Conservation (phyloP, 2,329 filamentous ascomycete genomes). For the Monilinia aucupariae region DNA sequence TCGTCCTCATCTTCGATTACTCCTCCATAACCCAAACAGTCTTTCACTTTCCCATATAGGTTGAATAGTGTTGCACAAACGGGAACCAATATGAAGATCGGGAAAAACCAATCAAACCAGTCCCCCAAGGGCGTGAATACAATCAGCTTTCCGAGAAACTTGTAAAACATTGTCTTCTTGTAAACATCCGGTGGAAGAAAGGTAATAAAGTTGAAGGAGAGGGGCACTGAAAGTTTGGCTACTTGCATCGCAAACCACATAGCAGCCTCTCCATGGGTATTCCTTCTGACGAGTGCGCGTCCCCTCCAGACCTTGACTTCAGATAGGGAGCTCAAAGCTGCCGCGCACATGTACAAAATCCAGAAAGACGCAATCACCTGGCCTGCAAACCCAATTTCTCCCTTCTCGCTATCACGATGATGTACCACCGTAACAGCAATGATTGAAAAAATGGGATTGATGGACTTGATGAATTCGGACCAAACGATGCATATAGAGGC, state of each 20-base stretch:
- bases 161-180: conserved; percentile 74
- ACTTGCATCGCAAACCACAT: conserved; percentile 96
- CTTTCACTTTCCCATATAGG: conserved; percentile 76
- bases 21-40: conserved; percentile 67
- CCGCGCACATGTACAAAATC: conserved; percentile 94
- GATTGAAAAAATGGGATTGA: conserved; percentile 69
- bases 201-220: conserved; percentile 95
- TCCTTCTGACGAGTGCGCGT: conserved; percentile 79
- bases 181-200: conserved; percentile 73
- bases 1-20: conserved; percentile 70
- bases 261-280: conserved; percentile 87
- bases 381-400: conserved; percentile 77
- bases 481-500: conserved; percentile 83
- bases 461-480: conserved; percentile 87
- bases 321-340: conserved; percentile 79
- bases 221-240: conserved; percentile 83
- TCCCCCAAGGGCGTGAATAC: conserved; percentile 75
- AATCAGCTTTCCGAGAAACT: conserved; percentile 78
- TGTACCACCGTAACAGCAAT: conserved; percentile 52
- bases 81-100: conserved; percentile 78
- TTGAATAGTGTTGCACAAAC: conserved; percentile 84
- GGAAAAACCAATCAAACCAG: conserved; percentile 85
- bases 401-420: conserved; percentile 61
- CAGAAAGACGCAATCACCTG: conserved; percentile 80
- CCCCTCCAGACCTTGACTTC: conserved; percentile 98